phyloP scores from a whole-genome alignment of 2,329 filamentous ascomycete species.

The Chaetomiaceae sp. region DNA sequence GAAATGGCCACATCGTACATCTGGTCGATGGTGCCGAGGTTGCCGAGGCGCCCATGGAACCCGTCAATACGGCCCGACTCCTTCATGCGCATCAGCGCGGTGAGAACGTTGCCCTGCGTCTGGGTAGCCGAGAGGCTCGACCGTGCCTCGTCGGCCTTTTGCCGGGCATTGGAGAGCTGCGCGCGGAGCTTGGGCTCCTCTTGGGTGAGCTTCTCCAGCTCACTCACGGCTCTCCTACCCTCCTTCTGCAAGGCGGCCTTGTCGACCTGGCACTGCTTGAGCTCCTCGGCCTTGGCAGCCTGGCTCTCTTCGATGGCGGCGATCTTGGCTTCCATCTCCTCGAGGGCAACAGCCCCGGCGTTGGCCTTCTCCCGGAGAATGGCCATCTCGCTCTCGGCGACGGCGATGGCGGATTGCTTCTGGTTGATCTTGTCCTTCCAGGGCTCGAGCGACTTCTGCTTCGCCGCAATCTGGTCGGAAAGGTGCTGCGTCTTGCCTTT shows the following conservation, averaged over 20 bases:
- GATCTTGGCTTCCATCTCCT: constrained; percentile 80
- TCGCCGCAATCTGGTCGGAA: constrained; percentile 84
- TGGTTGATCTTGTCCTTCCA: constrained; percentile 98
- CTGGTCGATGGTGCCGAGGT: constrained; percentile 87
- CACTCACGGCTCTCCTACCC: constrained; percentile 63
- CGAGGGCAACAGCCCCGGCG: constrained; percentile 75
- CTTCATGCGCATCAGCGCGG: constrained; percentile 87
- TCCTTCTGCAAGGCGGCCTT: constrained; percentile 72
- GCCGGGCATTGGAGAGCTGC: constrained; percentile 82
- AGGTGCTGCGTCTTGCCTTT: constrained; percentile 95
- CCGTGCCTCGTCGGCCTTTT: constrained; percentile 93
- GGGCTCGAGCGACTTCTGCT: constrained; percentile 91
- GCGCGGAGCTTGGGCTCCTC: constrained; percentile 79
- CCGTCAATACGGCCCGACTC: constrained; percentile 96
- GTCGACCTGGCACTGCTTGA: constrained; percentile 70
- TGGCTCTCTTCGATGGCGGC: constrained; percentile 67
- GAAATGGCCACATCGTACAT: constrained; percentile 98
- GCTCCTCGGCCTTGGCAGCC: constrained; percentile 64
- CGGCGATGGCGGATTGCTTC: constrained; percentile 88
- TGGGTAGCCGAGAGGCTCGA: constrained; percentile 86
- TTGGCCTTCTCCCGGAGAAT: constrained; percentile 89
- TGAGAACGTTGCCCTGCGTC: constrained; percentile 87
- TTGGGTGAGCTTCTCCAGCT: constrained; percentile 66
- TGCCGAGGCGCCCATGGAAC: constrained; percentile 91
- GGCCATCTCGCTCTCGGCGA: constrained; percentile 89